phyloP scores from a whole-genome alignment of 2,329 filamentous ascomycete species.

The Paraconiothyrium sp. region DNA sequence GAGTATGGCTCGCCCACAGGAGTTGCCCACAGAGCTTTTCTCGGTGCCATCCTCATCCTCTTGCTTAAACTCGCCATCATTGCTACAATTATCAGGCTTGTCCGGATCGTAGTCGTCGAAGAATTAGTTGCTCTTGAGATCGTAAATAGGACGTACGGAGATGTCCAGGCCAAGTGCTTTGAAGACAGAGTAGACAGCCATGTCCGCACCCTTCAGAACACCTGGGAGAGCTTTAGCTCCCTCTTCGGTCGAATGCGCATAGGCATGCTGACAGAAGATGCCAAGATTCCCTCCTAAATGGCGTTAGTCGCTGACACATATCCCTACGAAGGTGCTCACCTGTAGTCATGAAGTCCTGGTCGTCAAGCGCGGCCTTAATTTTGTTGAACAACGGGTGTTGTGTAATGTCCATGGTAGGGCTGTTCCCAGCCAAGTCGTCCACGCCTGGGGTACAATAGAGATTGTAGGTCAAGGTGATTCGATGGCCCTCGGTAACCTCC shows the following conservation, averaged over 20 bases:
- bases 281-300: slow-evolving; percentile 56
- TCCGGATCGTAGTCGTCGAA: too few relatives aligned
- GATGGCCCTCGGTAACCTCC: slow-evolving; percentile 62
- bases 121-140: too few relatives aligned
- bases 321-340: slow-evolving; percentile 31
- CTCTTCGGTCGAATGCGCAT: slow-evolving; percentile 53
- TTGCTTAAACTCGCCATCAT: slow-evolving; percentile 4
- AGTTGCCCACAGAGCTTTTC: too few relatives aligned
- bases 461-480: slow-evolving; percentile 67
- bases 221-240: slow-evolving; percentile 41
- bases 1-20: too few relatives aligned
- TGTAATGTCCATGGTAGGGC: slow-evolving; percentile 40
- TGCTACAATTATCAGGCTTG: too few relatives aligned
- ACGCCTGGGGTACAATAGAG: slow-evolving; percentile 48
- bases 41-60: not conserved
- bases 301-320: not conserved
- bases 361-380: slow-evolving; percentile 42
- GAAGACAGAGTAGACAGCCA: slow-evolving; percentile 53
- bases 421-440: slow-evolving; percentile 32
- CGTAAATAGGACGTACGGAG: slow-evolving; percentile 40
- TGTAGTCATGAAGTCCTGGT: slow-evolving; percentile 49
- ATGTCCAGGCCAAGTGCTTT: slow-evolving; percentile 43
- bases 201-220: slow-evolving; percentile 59
- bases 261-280: slow-evolving; percentile 58
- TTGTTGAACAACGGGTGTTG: slow-evolving; percentile 49